Percentiles rank a stretch among this genome's conserved stretches.
Conservation (phyloP, 202 grass and related monocot species). For the Carex arenaria region DNA sequence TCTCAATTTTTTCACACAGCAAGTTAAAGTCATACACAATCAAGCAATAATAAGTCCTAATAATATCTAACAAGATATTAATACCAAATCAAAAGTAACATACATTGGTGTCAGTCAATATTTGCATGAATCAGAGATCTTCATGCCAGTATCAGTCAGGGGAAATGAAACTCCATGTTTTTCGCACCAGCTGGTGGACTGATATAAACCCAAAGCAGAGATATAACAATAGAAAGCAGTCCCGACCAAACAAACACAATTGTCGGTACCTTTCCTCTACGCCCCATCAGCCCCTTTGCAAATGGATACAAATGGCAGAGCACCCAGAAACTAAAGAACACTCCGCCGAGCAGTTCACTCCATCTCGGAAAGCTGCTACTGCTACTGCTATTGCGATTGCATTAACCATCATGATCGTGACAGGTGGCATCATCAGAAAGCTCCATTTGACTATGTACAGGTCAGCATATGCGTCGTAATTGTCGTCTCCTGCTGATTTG, state of each 20-base stretch:
- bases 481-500: conserved; percentile 39
- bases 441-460: conserved; percentile 81
- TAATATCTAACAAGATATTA: not conserved
- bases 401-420: conserved; percentile 98
- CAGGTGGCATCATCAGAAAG: conserved; percentile 82
- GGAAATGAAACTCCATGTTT: conserved; percentile 70
- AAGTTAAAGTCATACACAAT: not conserved
- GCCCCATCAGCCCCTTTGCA: conserved; percentile 82
- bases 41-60: not conserved
- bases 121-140: conserved; percentile 1
- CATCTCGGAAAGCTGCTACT: too few relatives aligned
- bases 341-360: conserved; percentile 85
- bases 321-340: conserved; percentile 99
- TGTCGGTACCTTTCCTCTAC: conserved; percentile 77
- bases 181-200: conserved; percentile 53
- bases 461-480: conserved; percentile 58
- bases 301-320: conserved; percentile 94
- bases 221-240: conserved; percentile 65
- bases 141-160: conserved; percentile 25
- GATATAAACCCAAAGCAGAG: conserved; percentile 88
- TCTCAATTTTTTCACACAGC: not conserved
- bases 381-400: too few relatives aligned
- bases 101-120: not conserved
- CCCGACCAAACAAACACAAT: conserved; percentile 95
- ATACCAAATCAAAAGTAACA: not conserved